These are phyloP conservation scores for Xanthoparmelia taractica DNA, from an alignment of 495 filamentous ascomycete genomes.

Conservation along the genomic window DNA sequence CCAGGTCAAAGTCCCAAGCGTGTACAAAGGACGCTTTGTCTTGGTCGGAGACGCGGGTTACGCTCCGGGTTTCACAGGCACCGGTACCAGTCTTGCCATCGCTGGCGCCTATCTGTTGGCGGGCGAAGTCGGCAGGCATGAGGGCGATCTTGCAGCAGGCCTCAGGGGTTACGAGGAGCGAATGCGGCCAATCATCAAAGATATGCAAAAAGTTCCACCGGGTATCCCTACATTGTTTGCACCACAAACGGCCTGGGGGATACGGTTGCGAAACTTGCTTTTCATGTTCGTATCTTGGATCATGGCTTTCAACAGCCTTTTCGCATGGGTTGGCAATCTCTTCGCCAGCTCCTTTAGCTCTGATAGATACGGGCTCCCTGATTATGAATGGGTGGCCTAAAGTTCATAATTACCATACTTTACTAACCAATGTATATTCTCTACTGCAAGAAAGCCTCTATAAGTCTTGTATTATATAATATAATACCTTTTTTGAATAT, in stretches of 20 bases:
- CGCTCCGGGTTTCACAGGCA: constrained; percentile 35
- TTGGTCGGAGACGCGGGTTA: constrained; percentile 40
- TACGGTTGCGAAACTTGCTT: background rate
- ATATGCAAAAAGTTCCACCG: constrained; percentile 33
- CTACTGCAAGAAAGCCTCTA: no score
- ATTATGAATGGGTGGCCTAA: background rate
- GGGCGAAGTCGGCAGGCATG: constrained; percentile 36
- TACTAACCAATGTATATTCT: no score
- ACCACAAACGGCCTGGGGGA: constrained; percentile 36
- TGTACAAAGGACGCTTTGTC: constrained; percentile 35
- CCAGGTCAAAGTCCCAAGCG: constrained; percentile 37
- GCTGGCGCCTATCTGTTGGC: constrained; percentile 44
- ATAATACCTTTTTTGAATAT: no score
- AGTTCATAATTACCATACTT: no score
- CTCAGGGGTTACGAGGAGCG: constrained; percentile 36
- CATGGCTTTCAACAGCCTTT: no score
- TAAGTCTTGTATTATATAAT: no score
- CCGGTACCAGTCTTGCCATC: constrained; percentile 38
- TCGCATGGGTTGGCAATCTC: no score
- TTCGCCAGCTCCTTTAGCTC: background rate
- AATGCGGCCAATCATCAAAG: constrained; percentile 37
- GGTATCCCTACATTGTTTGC: constrained; percentile 28
- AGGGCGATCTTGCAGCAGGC: constrained; percentile 30
- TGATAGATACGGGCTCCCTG: background rate
- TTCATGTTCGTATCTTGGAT: background rate